phyloP scores from a whole-genome alignment of 2,329 filamentous ascomycete species.

The Trichoderma sp. region DNA sequence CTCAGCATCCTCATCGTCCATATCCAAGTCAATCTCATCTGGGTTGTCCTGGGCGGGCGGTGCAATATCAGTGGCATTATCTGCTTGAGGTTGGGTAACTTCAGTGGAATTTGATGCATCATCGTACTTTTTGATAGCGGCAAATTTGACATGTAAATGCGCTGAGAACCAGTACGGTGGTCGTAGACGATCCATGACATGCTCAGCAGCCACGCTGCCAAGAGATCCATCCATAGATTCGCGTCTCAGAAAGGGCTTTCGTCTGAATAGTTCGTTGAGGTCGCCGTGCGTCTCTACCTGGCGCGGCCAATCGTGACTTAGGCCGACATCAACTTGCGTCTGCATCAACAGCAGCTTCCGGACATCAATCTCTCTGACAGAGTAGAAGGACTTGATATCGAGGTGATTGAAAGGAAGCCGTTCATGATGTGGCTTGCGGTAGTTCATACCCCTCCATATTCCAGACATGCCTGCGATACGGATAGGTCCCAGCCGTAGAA shows the following conservation, averaged over 20 bases:
- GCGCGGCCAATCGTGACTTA: constrained; percentile 96
- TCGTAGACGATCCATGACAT: constrained; percentile 77
- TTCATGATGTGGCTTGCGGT: constrained; percentile 80
- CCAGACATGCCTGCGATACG: constrained; percentile 89
- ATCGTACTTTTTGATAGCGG: constrained; percentile 64
- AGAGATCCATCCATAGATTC: constrained; percentile 76
- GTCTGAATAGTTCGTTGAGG: constrained; percentile 64
- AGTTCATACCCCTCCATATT: constrained; percentile 93
- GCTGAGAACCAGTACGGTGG: constrained; percentile 92
- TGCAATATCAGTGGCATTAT: constrained; percentile 24
- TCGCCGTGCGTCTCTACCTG: constrained; percentile 80
- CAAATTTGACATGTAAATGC: constrained; percentile 87
- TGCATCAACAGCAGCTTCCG: constrained; percentile 81
- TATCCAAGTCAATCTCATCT: constrained; percentile 71
- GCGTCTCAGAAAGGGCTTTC: constrained; percentile 72
- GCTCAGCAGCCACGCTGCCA: constrained; percentile 76
- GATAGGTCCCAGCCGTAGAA: constrained; percentile 78
- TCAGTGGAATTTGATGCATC: constrained; percentile 36
- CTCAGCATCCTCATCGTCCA: constrained; percentile 46
- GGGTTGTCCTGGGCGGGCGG: constrained; percentile 44
- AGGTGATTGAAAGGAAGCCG: constrained; percentile 77
- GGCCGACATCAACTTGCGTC: constrained; percentile 85
- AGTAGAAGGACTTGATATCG: constrained; percentile 82
- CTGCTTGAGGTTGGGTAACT: constrained; percentile 27
- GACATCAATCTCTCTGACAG: constrained; percentile 86